These are phyloP conservation scores for Cruciata laevipes DNA, from an alignment of 257 asterid species.

Conservation along the genomic window DNA sequence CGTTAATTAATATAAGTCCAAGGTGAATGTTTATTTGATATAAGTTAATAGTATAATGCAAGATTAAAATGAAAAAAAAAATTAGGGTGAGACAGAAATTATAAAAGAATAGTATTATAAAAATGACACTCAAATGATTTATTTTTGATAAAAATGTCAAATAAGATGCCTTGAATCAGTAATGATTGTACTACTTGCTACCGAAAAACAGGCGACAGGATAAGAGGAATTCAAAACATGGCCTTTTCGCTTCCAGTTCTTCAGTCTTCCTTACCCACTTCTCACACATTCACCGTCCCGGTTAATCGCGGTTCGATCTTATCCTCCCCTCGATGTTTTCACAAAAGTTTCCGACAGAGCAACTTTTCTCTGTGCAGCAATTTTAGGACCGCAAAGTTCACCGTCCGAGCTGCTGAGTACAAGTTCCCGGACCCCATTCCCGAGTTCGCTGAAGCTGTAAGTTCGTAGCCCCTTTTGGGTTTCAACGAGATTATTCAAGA, in stretches of 20 bases:
- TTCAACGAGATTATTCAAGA: neutral
- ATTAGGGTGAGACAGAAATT: no score
- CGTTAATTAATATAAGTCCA: no score
- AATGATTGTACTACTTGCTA: no score
- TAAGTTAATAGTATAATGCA: no score
- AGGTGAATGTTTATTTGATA: no score
- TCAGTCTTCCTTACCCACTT: neutral
- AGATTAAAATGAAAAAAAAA: no score
- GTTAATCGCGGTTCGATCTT: neutral
- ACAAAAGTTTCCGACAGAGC: neutral
- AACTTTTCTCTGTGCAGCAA: neutral
- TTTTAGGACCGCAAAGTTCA: slow-evolving; percentile 23
- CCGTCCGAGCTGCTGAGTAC: slow-evolving; percentile 78
- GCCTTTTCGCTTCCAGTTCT: neutral
- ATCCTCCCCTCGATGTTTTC: neutral
- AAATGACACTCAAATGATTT: no score
- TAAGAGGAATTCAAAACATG: neutral
- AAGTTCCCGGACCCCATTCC: slow-evolving; percentile 15
- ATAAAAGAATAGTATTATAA: no score
- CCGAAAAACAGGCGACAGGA: neutral
- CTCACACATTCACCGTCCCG: neutral
- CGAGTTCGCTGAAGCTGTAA: neutral
- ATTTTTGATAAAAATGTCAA: no score
- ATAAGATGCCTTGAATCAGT: no score
- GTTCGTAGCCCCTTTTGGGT: neutral